phyloP scores from a whole-genome alignment of 441 rosid genomes.

The Erodium texanum region DNA sequence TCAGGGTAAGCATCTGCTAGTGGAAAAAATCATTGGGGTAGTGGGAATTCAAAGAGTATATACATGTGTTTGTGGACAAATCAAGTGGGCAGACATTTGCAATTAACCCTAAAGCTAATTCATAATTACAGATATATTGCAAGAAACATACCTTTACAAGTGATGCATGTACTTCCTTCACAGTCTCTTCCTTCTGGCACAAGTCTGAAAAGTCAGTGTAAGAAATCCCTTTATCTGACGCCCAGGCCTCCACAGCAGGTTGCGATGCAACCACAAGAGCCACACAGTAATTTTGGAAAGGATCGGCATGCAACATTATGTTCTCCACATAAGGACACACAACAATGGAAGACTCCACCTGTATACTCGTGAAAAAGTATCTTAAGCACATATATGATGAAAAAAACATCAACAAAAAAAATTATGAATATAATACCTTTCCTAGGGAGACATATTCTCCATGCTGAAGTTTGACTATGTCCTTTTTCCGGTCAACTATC shows the following conservation, averaged over 20 bases:
- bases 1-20: too few relatives aligned
- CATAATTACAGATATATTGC: too few relatives aligned
- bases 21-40: too few relatives aligned
- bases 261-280: constrained; percentile 65
- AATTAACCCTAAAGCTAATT: too few relatives aligned
- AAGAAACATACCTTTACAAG: constrained; percentile 47
- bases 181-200: constrained; percentile 49
- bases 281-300: constrained; percentile 61
- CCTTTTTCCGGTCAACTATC: constrained; percentile 92
- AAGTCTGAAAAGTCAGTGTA: constrained; percentile 48
- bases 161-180: constrained; percentile 68
- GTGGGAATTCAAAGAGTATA: too few relatives aligned
- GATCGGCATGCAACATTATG: constrained; percentile 85
- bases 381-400: too few relatives aligned
- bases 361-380: constrained; percentile 14
- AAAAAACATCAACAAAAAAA: not conserved
- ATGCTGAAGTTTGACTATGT: constrained; percentile 94
- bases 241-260: constrained; percentile 66
- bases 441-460: constrained; percentile 98
- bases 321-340: constrained; percentile 71
- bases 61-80: too few relatives aligned
- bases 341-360: constrained; percentile 84
- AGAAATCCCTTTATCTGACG: constrained; percentile 50
- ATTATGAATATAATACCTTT: constrained; percentile 33
- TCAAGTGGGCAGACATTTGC: too few relatives aligned